phyloP scores from a whole-genome alignment of 1,284 basidiomycete species.

The Sphaerobolus stellatus region DNA sequence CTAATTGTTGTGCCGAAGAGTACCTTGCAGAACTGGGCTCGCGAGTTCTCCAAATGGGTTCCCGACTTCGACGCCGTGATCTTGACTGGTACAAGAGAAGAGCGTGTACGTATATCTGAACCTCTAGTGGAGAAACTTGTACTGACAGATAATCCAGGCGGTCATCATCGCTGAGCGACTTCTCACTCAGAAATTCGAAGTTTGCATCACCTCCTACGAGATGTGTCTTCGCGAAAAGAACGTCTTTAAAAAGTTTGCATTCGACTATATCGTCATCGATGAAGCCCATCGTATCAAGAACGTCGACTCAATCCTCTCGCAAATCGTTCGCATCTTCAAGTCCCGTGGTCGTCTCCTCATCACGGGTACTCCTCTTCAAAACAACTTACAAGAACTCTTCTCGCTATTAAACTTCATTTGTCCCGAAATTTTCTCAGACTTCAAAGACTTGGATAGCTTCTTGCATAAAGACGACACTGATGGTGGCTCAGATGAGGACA shows the following conservation, averaged over 20 bases:
- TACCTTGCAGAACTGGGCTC: slow-evolving; percentile 94
- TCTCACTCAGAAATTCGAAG: slow-evolving; percentile 88
- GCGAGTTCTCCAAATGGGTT: slow-evolving; percentile 93
- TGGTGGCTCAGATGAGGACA: slow-evolving; percentile 68
- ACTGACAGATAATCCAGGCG: slow-evolving; percentile 34
- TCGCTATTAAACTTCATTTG: slow-evolving; percentile 94
- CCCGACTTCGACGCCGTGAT: slow-evolving; percentile 84
- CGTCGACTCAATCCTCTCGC: slow-evolving; percentile 92
- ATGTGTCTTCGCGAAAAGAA: slow-evolving; percentile 95
- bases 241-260: slow-evolving; percentile 90
- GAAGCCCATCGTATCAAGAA: slow-evolving; percentile 99
- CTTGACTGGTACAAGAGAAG: slow-evolving; percentile 87
- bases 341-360: slow-evolving; percentile 90
- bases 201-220: slow-evolving; percentile 97
- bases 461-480: slow-evolving; percentile 78
- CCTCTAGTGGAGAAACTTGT: not conserved
- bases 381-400: slow-evolving; percentile 97
- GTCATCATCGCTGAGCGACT: slow-evolving; percentile 79
- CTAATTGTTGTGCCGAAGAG: slow-evolving; percentile 97
- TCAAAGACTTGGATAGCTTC: slow-evolving; percentile 72
- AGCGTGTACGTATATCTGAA: slow-evolving; percentile 56
- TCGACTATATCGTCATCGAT: slow-evolving; percentile 98
- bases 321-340: slow-evolving; percentile 92
- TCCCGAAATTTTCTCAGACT: slow-evolving; percentile 79
- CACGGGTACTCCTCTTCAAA: slow-evolving; percentile 96